A percentile compares a stretch with the other conserved stretches of the same genome.
Conservation (phyloP, 148 eudicot species). For the Diospyros lotus region DNA sequence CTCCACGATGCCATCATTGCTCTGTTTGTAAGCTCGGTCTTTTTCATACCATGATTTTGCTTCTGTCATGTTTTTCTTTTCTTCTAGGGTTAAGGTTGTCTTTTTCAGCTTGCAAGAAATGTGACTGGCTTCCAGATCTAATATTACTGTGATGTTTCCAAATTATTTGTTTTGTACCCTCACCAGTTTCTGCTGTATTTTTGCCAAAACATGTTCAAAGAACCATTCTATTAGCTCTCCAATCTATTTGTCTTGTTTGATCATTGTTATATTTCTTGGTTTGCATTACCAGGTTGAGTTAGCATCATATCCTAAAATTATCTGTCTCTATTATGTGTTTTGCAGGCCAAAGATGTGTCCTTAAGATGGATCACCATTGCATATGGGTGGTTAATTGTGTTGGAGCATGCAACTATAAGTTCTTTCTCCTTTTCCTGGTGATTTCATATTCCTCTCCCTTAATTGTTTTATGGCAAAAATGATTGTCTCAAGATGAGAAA, state of each 20-base stretch:
- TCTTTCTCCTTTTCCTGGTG: slow-evolving; percentile 84
- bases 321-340: slow-evolving; percentile 3
- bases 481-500: neutral
- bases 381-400: slow-evolving; percentile 98
- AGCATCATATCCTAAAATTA: neutral
- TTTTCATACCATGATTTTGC: neutral
- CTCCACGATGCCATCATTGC: slow-evolving; percentile 97
- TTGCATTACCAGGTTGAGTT: neutral
- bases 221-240: neutral
- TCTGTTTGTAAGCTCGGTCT: slow-evolving; percentile 68
- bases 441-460: slow-evolving; percentile 16
- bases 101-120: neutral
- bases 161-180: neutral
- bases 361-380: slow-evolving; percentile 98
- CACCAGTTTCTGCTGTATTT: neutral
- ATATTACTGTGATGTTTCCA: neutral
- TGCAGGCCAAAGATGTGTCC: slow-evolving; percentile 91
- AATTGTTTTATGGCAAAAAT: neutral
- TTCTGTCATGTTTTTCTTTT: neutral
- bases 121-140: neutral
- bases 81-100: neutral
- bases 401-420: slow-evolving; percentile 91
- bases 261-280: neutral
- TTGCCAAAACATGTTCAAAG: neutral
- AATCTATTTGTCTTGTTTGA: neutral